Evolutionary conservation across 352 stramenopile genomes (phyloP).

Genomic region (Phytopythium mirpurense): DNA sequence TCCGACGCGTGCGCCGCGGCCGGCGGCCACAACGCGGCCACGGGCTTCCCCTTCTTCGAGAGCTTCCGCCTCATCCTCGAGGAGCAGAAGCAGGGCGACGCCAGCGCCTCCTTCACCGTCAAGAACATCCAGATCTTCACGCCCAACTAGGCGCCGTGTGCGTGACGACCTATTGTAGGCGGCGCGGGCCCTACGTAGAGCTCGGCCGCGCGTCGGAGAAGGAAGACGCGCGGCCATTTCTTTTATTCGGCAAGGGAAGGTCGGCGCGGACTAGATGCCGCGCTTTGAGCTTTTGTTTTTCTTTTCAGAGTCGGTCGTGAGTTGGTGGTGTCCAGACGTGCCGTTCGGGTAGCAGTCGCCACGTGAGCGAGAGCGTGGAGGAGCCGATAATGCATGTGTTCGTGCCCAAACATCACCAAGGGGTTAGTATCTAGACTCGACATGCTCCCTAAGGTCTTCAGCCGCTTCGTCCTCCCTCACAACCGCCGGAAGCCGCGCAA

Average conservation of each 20-base stretch:
- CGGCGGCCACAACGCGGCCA: constrained; percentile 54
- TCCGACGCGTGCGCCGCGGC: constrained; percentile 28
- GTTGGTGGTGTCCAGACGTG: too few species aligned
- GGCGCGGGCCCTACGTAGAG: too few species aligned
- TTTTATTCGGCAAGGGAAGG: constrained; percentile 2
- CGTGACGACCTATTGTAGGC: too few species aligned
- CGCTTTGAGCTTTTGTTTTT: too few species aligned
- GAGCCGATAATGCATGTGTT: not conserved
- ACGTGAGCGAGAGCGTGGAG: not conserved
- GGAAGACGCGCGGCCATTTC: constrained; percentile 1
- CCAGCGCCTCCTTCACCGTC: constrained; percentile 62
- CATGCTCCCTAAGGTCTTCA: not conserved
- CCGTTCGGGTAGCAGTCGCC: too few species aligned
- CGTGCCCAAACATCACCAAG: not conserved
- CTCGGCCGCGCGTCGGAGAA: not conserved
- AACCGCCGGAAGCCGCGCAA: not conserved
- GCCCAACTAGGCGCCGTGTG: constrained; percentile 49
- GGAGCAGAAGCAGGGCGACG: constrained; percentile 70
- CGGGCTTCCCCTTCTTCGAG: constrained; percentile 76
- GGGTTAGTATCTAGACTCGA: too few species aligned
- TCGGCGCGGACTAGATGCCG: not conserved
- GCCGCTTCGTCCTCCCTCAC: not conserved
- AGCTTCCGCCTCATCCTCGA: constrained; percentile 69
- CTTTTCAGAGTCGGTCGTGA: too few species aligned
- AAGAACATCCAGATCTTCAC: constrained; percentile 75